Evolutionary conservation across 495 filamentous ascomycete genomes (phyloP).

Genomic region (Clohesyomyces aquaticus): DNA sequence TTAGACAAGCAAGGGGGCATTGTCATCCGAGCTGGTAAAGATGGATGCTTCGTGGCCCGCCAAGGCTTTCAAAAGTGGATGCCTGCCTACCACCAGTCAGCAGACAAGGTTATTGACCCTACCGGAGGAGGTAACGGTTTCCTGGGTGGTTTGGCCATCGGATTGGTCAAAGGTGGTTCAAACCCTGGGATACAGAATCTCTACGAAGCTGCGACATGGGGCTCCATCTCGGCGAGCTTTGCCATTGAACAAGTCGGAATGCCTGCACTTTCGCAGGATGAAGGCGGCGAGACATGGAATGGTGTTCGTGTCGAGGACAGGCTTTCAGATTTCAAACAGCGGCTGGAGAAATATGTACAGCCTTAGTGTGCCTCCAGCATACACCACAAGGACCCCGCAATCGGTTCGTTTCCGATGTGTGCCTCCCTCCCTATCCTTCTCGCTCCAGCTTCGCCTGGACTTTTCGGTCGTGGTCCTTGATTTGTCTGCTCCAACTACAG

Average conservation of each 20-base stretch:
- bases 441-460: conserved; percentile 56
- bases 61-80: conserved; percentile 50
- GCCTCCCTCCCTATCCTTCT: conserved; percentile 35
- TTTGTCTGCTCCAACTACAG: conserved; percentile 88
- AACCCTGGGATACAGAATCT: conserved; percentile 52
- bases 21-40: conserved; percentile 61
- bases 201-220: conserved; percentile 73
- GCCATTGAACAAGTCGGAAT: conserved; percentile 93
- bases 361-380: conserved; percentile 39
- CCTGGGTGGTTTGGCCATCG: conserved; percentile 79
- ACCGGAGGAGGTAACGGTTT: conserved; percentile 97
- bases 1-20: conserved; percentile 52
- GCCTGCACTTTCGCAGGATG: conserved; percentile 60
- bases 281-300: conserved; percentile 79
- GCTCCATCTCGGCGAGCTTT: conserved; percentile 86
- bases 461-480: conserved; percentile 81
- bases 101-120: conserved; percentile 73
- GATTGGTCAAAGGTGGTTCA: conserved; percentile 58
- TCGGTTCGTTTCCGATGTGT: conserved; percentile 1
- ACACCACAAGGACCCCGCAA: conserved; percentile 31
- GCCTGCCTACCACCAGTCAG: conserved; percentile 61
- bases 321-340: conserved; percentile 41
- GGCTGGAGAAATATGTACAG: conserved; percentile 58
- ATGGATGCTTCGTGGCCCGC: conserved; percentile 60
- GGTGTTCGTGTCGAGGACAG: conserved; percentile 57